A percentile compares a stretch with the other conserved stretches of the same genome.
These are phyloP conservation scores for Phytophthora syringae DNA, from an alignment of 352 stramenopile species.

Conservation along the genomic window DNA sequence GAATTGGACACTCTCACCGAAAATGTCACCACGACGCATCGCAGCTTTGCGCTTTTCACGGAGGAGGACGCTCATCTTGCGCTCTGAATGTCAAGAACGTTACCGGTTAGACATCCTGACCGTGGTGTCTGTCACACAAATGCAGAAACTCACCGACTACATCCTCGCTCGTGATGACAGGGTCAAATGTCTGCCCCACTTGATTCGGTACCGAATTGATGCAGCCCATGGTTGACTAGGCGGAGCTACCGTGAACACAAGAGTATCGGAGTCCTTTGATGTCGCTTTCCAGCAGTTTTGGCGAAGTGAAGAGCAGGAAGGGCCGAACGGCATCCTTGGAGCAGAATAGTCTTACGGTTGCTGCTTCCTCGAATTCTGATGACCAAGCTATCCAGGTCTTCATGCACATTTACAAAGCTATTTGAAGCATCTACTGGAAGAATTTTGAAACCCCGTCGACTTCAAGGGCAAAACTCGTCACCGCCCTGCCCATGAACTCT, in stretches of 20 bases:
- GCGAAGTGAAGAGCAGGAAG: constrained; percentile 19
- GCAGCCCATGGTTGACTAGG: constrained; percentile 53
- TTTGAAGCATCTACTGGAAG: constrained; percentile 16
- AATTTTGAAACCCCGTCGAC: constrained; percentile 24
- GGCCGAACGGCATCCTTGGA: background rate
- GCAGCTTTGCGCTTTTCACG: constrained; percentile 71
- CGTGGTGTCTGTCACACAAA: background rate
- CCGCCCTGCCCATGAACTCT: constrained; percentile 24
- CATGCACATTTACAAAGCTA: constrained; percentile 7
- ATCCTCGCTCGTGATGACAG: constrained; percentile 41
- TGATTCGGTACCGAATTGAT: constrained; percentile 67
- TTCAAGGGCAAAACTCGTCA: constrained; percentile 1
- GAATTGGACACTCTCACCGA: constrained; percentile 74
- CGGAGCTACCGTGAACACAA: constrained; percentile 5
- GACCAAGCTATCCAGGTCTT: constrained; percentile 19
- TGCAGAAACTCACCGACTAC: constrained; percentile 29
- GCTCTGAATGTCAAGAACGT: constrained; percentile 26
- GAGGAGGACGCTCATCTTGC: constrained; percentile 66
- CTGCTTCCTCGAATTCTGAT: constrained; percentile 29
- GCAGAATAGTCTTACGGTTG: constrained; percentile 12
- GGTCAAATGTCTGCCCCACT: constrained; percentile 51
- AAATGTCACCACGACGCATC: constrained; percentile 67
- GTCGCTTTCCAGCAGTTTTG: constrained; percentile 21
- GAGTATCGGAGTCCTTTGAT: constrained; percentile 1
- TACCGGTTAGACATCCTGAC: background rate